A percentile compares a stretch with the other conserved stretches of the same genome.
phyloP scores from a whole-genome alignment of 2,329 filamentous ascomycete genomes.

The Penicillium verrucosum region DNA sequence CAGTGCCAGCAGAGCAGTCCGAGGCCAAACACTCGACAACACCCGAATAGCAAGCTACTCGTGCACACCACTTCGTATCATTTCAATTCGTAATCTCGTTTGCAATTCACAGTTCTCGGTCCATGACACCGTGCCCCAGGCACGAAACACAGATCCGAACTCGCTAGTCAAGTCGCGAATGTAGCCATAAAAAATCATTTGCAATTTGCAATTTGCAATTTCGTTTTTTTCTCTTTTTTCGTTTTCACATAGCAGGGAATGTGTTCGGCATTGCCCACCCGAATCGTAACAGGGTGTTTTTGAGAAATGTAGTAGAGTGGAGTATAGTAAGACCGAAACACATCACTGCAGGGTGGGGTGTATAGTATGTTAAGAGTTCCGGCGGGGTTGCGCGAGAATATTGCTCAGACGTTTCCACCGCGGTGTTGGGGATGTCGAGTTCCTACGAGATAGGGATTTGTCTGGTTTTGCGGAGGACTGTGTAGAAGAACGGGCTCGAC shows the following conservation, averaged over 20 bases:
- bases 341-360: background rate
- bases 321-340: background rate
- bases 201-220: background rate
- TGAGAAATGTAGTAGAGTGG: background rate
- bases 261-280: background rate
- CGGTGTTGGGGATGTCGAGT: constrained; percentile 27
- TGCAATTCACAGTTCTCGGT: background rate
- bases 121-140: background rate
- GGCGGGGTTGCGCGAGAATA: constrained; percentile 30
- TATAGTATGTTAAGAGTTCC: constrained; percentile 17
- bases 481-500: constrained; percentile 36
- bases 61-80: background rate
- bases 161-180: background rate
- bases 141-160: background rate
- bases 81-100: constrained; percentile 10
- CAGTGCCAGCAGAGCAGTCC: background rate
- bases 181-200: background rate
- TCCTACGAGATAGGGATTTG: constrained; percentile 23
- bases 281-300: too few relatives aligned
- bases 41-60: background rate
- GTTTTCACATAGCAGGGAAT: background rate
- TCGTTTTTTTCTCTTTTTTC: background rate
- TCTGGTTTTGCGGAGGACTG: constrained; percentile 36
- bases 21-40: background rate
- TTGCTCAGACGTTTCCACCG: constrained; percentile 35